Conservation (phyloP, 331 rosid species). For the Rosa hybrid region DNA sequence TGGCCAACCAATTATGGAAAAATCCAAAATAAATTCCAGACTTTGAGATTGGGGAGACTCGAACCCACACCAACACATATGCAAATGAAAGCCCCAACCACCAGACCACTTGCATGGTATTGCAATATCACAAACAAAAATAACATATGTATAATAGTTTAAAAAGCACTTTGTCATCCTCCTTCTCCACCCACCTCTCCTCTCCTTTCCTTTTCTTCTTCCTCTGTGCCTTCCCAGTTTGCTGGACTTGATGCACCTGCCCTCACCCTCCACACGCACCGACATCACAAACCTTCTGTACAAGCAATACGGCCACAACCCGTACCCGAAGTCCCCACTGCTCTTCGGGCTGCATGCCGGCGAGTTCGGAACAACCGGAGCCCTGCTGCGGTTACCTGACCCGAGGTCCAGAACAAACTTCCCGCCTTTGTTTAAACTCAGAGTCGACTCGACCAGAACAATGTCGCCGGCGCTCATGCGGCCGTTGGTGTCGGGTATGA, state of each 20-base stretch:
- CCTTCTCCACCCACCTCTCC: too few species aligned
- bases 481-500: conserved; percentile 42
- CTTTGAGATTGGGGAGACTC: too few species aligned
- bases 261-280: conserved; percentile 73
- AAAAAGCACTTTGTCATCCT: too few species aligned
- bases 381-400: not conserved
- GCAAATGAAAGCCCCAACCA: too few species aligned
- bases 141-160: too few species aligned
- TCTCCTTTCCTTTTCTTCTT: too few species aligned
- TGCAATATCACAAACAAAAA: too few species aligned
- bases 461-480: conserved; percentile 33
- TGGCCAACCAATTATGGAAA: too few species aligned
- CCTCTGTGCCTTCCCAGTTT: too few species aligned
- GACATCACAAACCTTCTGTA: conserved; percentile 91
- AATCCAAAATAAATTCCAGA: too few species aligned
- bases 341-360: conserved; percentile 39
- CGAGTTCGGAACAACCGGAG: conserved; percentile 19
- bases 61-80: too few species aligned
- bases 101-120: too few species aligned
- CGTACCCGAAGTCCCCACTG: conserved; percentile 39
- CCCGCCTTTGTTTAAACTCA: conserved; percentile 33
- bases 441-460: conserved; percentile 35
- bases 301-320: conserved; percentile 36
- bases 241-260: conserved; percentile 43
- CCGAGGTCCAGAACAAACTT: conserved; percentile 34